phyloP scores from a whole-genome alignment of 805 yeast genomes.

The Monosporozyma aquatica region DNA sequence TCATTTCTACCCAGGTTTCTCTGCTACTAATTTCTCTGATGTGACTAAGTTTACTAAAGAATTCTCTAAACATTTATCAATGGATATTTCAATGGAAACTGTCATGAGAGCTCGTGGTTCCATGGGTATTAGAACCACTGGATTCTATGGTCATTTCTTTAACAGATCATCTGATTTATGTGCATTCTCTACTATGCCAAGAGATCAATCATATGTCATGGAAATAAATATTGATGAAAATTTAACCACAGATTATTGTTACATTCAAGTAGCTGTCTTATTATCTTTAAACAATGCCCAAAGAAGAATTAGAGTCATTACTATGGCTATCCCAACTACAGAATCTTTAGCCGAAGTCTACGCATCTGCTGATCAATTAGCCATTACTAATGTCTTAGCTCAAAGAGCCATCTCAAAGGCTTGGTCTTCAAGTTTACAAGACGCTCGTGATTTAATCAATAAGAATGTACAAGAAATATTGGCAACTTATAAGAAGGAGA shows the following conservation, averaged over 20 bases:
- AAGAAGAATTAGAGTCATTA: slow-evolving; percentile 88
- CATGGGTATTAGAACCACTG: slow-evolving; percentile 72
- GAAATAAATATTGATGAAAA: slow-evolving; percentile 83
- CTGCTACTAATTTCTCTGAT: slow-evolving; percentile 18
- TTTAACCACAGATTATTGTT: slow-evolving; percentile 68
- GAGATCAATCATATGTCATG: slow-evolving; percentile 89
- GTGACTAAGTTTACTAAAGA: slow-evolving; percentile 68
- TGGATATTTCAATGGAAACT: slow-evolving; percentile 87
- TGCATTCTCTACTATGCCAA: slow-evolving; percentile 94
- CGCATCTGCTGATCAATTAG: slow-evolving; percentile 95
- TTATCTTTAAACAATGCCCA: slow-evolving; percentile 86
- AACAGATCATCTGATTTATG: slow-evolving; percentile 90
- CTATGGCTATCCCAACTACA: slow-evolving; percentile 82
- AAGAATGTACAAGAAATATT: slow-evolving; percentile 67
- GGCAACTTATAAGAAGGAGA: slow-evolving; percentile 76
- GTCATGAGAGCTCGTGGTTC: slow-evolving; percentile 95
- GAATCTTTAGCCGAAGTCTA: slow-evolving; percentile 68
- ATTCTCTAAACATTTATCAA: slow-evolving; percentile 75
- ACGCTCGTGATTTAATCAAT: slow-evolving; percentile 69
- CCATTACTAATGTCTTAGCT: slow-evolving; percentile 68
- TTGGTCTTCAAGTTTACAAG: slow-evolving; percentile 46
- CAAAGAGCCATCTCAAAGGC: slow-evolving; percentile 86
- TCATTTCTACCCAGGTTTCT: slow-evolving; percentile 92
- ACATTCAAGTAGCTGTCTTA: slow-evolving; percentile 83
- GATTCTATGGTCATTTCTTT: slow-evolving; percentile 91